phyloP scores from a whole-genome alignment of 345 rosid genomes.

The Toxicodendron radicans region DNA sequence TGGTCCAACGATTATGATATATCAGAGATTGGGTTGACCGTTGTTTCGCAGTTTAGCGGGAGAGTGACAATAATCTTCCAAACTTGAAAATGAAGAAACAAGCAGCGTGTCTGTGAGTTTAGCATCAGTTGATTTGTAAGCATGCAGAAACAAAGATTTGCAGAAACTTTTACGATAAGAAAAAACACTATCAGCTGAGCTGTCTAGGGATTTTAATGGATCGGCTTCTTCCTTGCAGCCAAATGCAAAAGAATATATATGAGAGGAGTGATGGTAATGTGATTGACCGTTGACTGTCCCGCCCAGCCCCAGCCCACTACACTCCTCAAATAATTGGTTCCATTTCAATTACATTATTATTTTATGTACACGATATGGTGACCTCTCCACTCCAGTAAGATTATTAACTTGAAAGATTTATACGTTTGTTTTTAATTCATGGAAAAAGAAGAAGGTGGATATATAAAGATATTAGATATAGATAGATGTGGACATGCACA shows the following conservation, averaged over 20 bases:
- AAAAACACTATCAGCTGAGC: not conserved
- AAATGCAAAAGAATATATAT: not conserved
- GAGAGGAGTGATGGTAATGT: conserved; percentile 1
- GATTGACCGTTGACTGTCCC: conserved; percentile 18
- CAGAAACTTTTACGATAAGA: too few species aligned
- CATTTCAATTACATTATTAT: too few species aligned
- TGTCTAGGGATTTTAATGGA: not conserved
- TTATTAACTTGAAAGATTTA: too few species aligned
- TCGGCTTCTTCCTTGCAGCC: conserved; percentile 13
- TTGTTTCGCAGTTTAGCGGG: conserved; percentile 30
- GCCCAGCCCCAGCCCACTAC: too few species aligned
- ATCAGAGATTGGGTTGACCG: conserved; percentile 19
- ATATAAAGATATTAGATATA: conserved; percentile 18
- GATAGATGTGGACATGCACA: conserved; percentile 33
- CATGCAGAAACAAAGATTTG: too few species aligned
- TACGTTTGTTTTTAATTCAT: too few species aligned
- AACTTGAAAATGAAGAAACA: conserved; percentile 7
- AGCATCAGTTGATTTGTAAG: too few species aligned
- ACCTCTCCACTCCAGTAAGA: too few species aligned
- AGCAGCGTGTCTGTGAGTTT: not conserved
- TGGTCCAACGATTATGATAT: conserved; percentile 11
- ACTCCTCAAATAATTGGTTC: not conserved
- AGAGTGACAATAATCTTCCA: not conserved
- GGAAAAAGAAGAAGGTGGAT: not conserved
- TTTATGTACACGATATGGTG: too few species aligned